Evolutionary conservation across 768 basidiomycete species (phyloP), one percentile per base, ranked within the genome.

Genomic region (Lentinula aciculospora): DNA sequence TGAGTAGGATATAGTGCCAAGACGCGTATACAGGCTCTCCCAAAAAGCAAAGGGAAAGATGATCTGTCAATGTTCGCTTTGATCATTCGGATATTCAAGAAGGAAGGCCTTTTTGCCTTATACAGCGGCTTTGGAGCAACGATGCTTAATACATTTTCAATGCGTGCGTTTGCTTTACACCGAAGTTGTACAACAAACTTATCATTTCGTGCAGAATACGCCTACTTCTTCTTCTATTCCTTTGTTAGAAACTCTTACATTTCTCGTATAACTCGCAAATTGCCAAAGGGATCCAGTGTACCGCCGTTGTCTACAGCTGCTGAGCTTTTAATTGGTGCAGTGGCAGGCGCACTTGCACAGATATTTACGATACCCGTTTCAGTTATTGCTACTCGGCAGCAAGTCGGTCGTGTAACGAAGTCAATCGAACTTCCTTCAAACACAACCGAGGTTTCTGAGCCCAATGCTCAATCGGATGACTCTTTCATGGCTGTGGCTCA

Each of bases 201-300:
- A n/a, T 53, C 53, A 51, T 29, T 31, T 51, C 36, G 8, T 36
- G 53, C 61, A 97, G 95, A 97, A 84, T 98, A 95, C 68, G 96
- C 97, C 25, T 99, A 99, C 75, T 99, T 99, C 80, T 98, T 96
- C 81, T 98, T 97, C 76, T 98, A 98, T 70, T 90, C 94, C 21
- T 79, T 94, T 70, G 89, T 98, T 25, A 84, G 97, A 62, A 84
- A 80, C 21, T 80, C 89, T 4, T 94, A 94, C 72, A 82, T 89
- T 64, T 86, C 83, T 65, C 82, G 91, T 17, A 72, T 92, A 48
- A 72, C 80, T 10, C 73, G 78, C 19, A 82, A 77, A 56, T 76
- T 84, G 1, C 82, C 86, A 0, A 65, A 81, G 1, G 85, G 88
- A 4, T 76, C 83, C 28, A 85, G 84, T 63, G 61, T 81, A 0